Conservation (phyloP, 192 early-diverging fungal species). For the Tieghemiomyces parasiticus region DNA sequence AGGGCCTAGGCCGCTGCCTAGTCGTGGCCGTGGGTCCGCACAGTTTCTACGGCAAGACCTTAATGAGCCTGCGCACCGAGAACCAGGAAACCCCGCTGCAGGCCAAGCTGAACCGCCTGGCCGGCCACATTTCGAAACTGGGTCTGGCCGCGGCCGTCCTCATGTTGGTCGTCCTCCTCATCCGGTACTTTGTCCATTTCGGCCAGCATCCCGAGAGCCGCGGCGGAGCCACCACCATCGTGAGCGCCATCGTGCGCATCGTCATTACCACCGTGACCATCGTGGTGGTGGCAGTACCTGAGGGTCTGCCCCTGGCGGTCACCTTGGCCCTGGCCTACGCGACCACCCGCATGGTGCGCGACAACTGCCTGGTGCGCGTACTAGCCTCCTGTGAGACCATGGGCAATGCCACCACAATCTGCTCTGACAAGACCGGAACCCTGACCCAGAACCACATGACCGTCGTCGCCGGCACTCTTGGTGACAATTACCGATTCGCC, state of each 20-base stretch:
- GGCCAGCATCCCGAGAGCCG: slow-evolving; percentile 21
- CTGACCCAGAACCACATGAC: slow-evolving; percentile 97
- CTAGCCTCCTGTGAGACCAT: slow-evolving; percentile 97
- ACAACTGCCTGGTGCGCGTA: slow-evolving; percentile 94
- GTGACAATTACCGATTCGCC: slow-evolving; percentile 47
- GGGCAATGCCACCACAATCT: slow-evolving; percentile 96
- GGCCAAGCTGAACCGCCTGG: slow-evolving; percentile 71
- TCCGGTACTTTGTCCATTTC: slow-evolving; percentile 63
- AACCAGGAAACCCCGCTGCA: slow-evolving; percentile 84
- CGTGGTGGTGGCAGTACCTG: slow-evolving; percentile 95
- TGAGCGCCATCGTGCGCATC: slow-evolving; percentile 55
- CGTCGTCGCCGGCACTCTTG: slow-evolving; percentile 76
- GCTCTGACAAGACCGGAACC: slow-evolving; percentile 98
- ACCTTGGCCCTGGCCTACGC: slow-evolving; percentile 90
- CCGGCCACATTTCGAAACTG: slow-evolving; percentile 86
- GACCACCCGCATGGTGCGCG: slow-evolving; percentile 88
- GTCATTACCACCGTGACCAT: slow-evolving; percentile 86
- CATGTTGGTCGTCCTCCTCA: slow-evolving; percentile 78
- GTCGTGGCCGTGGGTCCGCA: slow-evolving; percentile 72
- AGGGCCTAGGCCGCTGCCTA: slow-evolving; percentile 76
- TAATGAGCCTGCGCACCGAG: slow-evolving; percentile 80
- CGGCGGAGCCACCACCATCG: slow-evolving; percentile 33
- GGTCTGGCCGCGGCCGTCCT: slow-evolving; percentile 69
- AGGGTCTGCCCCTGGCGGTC: slow-evolving; percentile 94
- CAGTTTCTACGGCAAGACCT: slow-evolving; percentile 76